Percentiles rank a stretch among this genome's conserved stretches.
phyloP scores from a whole-genome alignment of 176 grass and related monocot species.

The Tillandsia fasciculata region DNA sequence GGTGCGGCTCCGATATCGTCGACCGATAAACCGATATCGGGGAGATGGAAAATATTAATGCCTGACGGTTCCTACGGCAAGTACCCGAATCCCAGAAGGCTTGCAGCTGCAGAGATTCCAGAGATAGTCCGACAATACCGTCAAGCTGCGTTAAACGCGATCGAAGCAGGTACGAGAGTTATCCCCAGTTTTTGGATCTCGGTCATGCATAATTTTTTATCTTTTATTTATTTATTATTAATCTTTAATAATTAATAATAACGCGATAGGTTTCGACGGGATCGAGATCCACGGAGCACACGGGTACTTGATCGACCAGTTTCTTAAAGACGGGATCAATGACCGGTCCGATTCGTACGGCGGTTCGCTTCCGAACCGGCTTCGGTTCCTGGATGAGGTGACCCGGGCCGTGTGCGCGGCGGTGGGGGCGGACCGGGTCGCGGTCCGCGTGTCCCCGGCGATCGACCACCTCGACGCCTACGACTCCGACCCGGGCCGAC shows the following conservation, averaged over 20 bases:
- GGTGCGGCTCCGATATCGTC: conserved; percentile 75
- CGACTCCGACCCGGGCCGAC: conserved; percentile 58
- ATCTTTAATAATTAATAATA: too few species aligned
- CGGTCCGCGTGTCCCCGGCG: conserved; percentile 72
- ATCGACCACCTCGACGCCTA: conserved; percentile 88
- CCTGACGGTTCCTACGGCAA: conserved; percentile 70
- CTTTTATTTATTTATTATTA: too few species aligned
- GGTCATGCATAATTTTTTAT: too few species aligned
- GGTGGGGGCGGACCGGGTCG: conserved; percentile 51
- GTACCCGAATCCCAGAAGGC: conserved; percentile 44
- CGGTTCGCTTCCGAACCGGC: conserved; percentile 70
- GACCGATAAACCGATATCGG: conserved; percentile 72
- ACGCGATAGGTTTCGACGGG: conserved; percentile 65
- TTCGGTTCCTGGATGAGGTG: conserved; percentile 60
- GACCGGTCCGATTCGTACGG: conserved; percentile 71
- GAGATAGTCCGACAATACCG: conserved; percentile 72
- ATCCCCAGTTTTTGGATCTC: too few species aligned
- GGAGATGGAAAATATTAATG: conserved; percentile 80
- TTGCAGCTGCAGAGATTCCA: conserved; percentile 47
- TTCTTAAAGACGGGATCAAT: conserved; percentile 92
- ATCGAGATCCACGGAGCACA: conserved; percentile 91
- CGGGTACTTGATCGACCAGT: conserved; percentile 88
- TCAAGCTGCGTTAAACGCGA: conserved; percentile 62
- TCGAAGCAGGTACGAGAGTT: conserved; percentile 72
- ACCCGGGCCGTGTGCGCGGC: conserved; percentile 48